Conservation (phyloP, 345 rosid genomes). For the Citrus medica region DNA sequence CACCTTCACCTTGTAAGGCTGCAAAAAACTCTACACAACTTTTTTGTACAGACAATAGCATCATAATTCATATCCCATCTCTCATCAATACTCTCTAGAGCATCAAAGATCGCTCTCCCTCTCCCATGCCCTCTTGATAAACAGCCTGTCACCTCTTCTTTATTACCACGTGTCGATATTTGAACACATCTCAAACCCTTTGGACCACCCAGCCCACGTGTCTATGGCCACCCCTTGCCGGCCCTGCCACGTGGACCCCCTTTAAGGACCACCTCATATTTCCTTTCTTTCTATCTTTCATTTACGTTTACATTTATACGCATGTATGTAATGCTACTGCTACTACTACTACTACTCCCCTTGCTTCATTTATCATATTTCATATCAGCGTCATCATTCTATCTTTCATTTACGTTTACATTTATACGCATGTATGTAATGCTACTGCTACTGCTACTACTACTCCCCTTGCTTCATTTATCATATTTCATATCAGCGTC, state of each 20-base stretch:
- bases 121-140: slow-evolving; percentile 13
- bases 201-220: slow-evolving; percentile 58
- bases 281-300: neutral
- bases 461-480: neutral
- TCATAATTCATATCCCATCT: neutral
- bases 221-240: slow-evolving; percentile 42
- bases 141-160: slow-evolving; percentile 38
- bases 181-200: neutral
- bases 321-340: neutral
- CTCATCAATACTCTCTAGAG: neutral
- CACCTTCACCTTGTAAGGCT: neutral
- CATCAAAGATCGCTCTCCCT: neutral
- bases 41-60: neutral
- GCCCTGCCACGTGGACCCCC: slow-evolving; percentile 47
- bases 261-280: slow-evolving; percentile 34
- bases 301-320: no score
- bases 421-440: neutral
- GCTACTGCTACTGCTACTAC: neutral
- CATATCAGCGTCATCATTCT: neutral
- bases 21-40: neutral
- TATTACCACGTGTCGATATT: slow-evolving; percentile 13
- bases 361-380: neutral
- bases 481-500: neutral
- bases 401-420: neutral
- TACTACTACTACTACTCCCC: neutral